Percentiles rank a stretch among this genome's conserved stretches.
phyloP scores from a whole-genome alignment of 495 filamentous ascomycete genomes.

The Copromyces sp. region DNA sequence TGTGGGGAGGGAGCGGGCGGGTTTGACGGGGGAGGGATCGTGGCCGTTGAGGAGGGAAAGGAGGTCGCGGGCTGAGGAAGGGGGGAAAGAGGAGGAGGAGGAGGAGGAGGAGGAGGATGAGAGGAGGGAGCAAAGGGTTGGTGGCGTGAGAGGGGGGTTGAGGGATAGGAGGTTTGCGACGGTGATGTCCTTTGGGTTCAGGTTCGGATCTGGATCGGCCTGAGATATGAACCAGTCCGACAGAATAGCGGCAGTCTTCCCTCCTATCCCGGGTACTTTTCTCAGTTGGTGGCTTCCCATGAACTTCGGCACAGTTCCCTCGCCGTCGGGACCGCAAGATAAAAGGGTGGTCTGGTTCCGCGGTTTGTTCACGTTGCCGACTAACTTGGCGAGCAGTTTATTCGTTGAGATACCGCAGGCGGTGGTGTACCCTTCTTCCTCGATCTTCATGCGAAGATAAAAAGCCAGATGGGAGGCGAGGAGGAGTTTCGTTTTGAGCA shows the following conservation, averaged over 20 bases:
- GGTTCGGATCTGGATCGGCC: slow-evolving; percentile 18
- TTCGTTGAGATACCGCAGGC: slow-evolving; percentile 82
- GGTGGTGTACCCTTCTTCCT: slow-evolving; percentile 72
- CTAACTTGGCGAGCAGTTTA: slow-evolving; percentile 76
- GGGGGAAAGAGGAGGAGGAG: slow-evolving; percentile 43
- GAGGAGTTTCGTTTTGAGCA: slow-evolving; percentile 44
- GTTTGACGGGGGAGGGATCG: slow-evolving; percentile 56
- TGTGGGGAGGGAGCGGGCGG: slow-evolving; percentile 61
- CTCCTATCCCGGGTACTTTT: slow-evolving; percentile 78
- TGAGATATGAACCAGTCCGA: slow-evolving; percentile 48
- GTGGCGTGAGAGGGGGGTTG: slow-evolving; percentile 46
- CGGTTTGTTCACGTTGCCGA: slow-evolving; percentile 76
- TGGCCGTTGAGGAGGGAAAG: slow-evolving; percentile 46
- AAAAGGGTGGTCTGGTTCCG: slow-evolving; percentile 75
- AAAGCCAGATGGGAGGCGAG: slow-evolving; percentile 66
- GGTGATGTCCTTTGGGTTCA: slow-evolving; percentile 37
- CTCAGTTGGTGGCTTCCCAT: slow-evolving; percentile 69
- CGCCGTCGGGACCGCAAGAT: slow-evolving; percentile 38
- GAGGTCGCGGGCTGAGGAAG: neutral
- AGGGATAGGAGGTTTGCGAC: slow-evolving; percentile 53
- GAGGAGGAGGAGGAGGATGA: slow-evolving; percentile 37
- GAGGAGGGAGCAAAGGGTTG: slow-evolving; percentile 52
- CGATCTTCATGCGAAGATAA: slow-evolving; percentile 59
- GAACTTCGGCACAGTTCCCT: slow-evolving; percentile 46
- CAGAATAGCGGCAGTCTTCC: slow-evolving; percentile 62